Conservation (phyloP, 2,329 filamentous ascomycete genomes). For the Phaeosphaeria sp. region DNA sequence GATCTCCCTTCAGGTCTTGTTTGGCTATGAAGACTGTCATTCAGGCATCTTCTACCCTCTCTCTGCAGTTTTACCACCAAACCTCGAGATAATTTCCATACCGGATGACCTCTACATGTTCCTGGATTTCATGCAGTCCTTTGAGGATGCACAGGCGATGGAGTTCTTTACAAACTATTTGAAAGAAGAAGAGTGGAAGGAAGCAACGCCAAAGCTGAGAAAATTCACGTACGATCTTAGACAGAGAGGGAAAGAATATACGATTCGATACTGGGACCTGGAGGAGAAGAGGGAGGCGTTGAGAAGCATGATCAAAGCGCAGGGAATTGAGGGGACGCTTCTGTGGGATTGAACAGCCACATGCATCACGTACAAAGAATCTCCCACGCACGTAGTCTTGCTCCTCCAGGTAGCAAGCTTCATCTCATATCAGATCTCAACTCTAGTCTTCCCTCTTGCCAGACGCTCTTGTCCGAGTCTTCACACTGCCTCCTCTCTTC, state of each 20-base stretch:
- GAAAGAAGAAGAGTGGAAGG: neutral
- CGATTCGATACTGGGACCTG: neutral
- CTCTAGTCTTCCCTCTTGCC: no score
- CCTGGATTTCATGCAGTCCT: neutral
- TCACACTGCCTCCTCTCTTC: no score
- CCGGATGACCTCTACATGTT: neutral
- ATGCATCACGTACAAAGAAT: no score
- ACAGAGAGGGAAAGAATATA: neutral
- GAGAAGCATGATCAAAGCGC: neutral
- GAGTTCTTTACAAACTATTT: neutral
- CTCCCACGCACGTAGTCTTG: no score
- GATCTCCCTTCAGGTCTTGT: neutral
- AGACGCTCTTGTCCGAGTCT: no score
- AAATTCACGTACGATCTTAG: neutral
- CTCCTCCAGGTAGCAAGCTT: neutral
- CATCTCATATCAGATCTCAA: no score
- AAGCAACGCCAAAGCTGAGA: neutral
- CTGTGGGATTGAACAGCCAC: neutral
- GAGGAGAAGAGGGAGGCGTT: neutral
- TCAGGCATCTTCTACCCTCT: neutral
- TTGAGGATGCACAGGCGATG: neutral
- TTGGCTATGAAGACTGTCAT: neutral
- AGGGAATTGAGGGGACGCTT: neutral
- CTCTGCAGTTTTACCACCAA: neutral
- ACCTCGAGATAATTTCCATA: neutral